Evolutionary conservation across 371 early-diverging fungal species (phyloP), one percentile per base, ranked within the genome.

Genomic region (Actinomortierella wolfii): DNA sequence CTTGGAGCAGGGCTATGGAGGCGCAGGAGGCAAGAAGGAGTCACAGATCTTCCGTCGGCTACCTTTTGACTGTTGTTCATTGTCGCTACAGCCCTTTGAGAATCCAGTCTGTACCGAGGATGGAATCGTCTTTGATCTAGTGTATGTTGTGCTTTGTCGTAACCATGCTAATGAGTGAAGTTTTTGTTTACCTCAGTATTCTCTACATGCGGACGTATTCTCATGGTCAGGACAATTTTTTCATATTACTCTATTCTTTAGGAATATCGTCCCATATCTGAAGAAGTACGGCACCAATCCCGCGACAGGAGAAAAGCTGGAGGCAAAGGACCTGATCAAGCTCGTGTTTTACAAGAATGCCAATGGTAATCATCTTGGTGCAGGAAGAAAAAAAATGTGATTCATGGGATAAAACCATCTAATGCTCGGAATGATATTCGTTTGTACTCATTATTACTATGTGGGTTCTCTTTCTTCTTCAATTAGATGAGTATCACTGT

Each of bases 211-310:
- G 3, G 14, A 23, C 25, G 29, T 45, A n/a, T n/a, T n/a, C n/a
- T n/a, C n/a, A 21, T 45, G 9, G 1, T 11, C 8, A 17, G 42
- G 11, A 11, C 42, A 41, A 41, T 49, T 51, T 47, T 41, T 21
- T 39, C 21, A 42, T 28, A 21, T 41, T 18, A 34, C 17, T 21
- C 24, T 23, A 4, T 2, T 56, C 47, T 15, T 18, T 61, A 85
- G 83, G n/a, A 84, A 93, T 67, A 96, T 98, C 44, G 79, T 90
- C 15, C 91, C 92, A 0, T 96, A 92, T 69, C 70, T 96, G 48
- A 93, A 93, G 63, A 91, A 96, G 67, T 84, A 90, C 63, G 86
- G 86, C 50, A 90, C 88, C 8, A 92, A 95, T 61, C 97, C 97
- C 17, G 92, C 94, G 13, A 95, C 93, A 0, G 95, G 95, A 1